These are phyloP conservation scores for Penicillium sclerotiorum DNA, from an alignment of 2,329 filamentous ascomycete genomes.

Conservation along the genomic window DNA sequence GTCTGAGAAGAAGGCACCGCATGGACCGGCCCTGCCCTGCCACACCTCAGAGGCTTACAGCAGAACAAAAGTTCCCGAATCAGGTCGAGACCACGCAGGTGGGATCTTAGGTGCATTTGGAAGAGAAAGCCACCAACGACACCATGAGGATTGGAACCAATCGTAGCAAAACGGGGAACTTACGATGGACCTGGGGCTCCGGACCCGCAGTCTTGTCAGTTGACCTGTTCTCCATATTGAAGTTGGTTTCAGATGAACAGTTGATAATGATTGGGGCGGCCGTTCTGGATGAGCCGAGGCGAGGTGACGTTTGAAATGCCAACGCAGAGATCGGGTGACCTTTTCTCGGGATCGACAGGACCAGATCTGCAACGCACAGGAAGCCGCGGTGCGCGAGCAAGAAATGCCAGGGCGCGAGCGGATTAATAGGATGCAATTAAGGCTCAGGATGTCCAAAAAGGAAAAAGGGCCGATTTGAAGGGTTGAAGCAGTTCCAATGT, in stretches of 20 bases:
- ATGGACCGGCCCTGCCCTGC: conserved; percentile 2
- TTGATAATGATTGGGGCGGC: conserved; percentile 6
- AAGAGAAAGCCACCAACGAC: conserved; percentile 5
- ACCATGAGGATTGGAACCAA: conserved; percentile 6
- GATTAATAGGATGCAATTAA: conserved; percentile 1
- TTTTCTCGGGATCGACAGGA: conserved; percentile 32
- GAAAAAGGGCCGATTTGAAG: conserved; percentile 1
- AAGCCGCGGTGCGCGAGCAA: conserved; percentile 15
- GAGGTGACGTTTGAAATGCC: conserved; percentile 30
- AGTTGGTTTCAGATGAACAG: conserved; percentile 14
- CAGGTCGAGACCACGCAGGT: background rate
- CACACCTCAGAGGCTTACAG: background rate
- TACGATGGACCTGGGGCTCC: conserved; percentile 21
- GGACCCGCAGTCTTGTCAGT: conserved; percentile 24
- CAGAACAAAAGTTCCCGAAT: background rate
- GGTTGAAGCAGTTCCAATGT: no score
- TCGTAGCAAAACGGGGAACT: conserved; percentile 12
- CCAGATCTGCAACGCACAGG: conserved; percentile 22
- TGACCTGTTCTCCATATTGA: conserved; percentile 24
- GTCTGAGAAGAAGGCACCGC: background rate
- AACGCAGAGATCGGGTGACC: conserved; percentile 42
- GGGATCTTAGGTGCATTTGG: background rate
- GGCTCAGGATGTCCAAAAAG: background rate
- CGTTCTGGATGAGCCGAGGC: background rate
- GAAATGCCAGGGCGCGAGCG: conserved; percentile 6